Evolutionary conservation across 257 asterid species (phyloP).

Genomic region (Schizonepeta tenuifolia): DNA sequence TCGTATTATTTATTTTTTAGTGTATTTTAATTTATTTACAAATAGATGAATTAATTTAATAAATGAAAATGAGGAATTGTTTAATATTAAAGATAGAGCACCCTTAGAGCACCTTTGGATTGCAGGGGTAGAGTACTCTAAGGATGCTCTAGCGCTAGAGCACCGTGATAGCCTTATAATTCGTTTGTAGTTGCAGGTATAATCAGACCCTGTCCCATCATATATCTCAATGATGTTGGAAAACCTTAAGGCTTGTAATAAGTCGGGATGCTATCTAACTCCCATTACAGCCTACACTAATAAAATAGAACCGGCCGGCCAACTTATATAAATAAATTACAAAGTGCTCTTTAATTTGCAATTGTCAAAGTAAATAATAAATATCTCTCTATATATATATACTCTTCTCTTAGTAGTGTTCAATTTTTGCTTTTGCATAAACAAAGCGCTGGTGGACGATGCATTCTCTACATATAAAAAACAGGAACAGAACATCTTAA

Average conservation of each 20-base stretch:
- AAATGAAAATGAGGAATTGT: too few relatives aligned
- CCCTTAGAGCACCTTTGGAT: too few relatives aligned
- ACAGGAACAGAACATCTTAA: constrained; percentile 60
- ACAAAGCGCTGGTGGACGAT: constrained; percentile 31
- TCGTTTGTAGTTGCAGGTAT: constrained; percentile 14
- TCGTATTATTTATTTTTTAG: too few relatives aligned
- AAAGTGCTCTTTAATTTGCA: neutral
- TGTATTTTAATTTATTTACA: too few relatives aligned
- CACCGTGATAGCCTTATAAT: too few relatives aligned
- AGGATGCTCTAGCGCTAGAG: too few relatives aligned
- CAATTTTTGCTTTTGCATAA: constrained; percentile 31
- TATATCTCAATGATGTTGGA: constrained; percentile 14
- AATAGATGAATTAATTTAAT: too few relatives aligned
- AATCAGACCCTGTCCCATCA: neutral
- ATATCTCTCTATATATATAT: neutral
- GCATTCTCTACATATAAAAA: constrained; percentile 40
- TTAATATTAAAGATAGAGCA: too few relatives aligned
- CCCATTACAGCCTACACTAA: constrained; percentile 26
- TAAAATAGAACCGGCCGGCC: neutral
- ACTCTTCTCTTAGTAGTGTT: constrained; percentile 12
- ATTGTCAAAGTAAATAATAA: constrained; percentile 26
- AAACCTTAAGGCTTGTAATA: constrained; percentile 10
- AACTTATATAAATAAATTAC: neutral
- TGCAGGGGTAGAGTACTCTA: too few relatives aligned
- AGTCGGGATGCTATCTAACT: constrained; percentile 26